Conservation (phyloP, 2,329 filamentous ascomycete species). For the Chrysoporthe deuterocubensis region DNA sequence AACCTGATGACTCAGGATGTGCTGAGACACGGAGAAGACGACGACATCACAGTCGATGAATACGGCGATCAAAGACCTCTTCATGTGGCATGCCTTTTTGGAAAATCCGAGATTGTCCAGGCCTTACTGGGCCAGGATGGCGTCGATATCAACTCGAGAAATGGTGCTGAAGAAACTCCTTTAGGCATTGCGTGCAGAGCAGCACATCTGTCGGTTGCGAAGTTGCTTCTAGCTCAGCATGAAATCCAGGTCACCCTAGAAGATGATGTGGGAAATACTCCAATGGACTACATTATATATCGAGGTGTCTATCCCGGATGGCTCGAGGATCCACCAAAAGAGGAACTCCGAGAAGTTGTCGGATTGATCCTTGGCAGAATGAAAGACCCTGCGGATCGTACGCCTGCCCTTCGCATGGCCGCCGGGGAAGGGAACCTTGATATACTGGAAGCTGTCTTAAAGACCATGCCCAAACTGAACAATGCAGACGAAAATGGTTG, state of each 20-base stretch:
- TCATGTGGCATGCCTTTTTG: neutral
- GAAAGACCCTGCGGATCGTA: neutral
- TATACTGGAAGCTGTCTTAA: neutral
- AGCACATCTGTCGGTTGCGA: slow-evolving; percentile 7
- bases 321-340: neutral
- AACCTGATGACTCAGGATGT: neutral
- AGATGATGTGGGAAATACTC: neutral
- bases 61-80: neutral
- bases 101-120: neutral
- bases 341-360: neutral
- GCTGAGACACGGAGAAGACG: neutral
- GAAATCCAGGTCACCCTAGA: neutral
- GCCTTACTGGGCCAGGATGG: neutral
- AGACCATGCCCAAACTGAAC: neutral
- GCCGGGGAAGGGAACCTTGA: neutral
- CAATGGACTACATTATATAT: neutral
- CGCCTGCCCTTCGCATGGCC: neutral
- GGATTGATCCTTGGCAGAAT: neutral
- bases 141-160: slow-evolving; percentile 14
- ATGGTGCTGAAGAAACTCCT: neutral
- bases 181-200: slow-evolving; percentile 10
- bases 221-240: slow-evolving; percentile 2
- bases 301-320: neutral
- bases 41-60: neutral
- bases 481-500: neutral